A percentile compares a stretch with the other conserved stretches of the same genome.
These are phyloP conservation scores for Rubroboletus pulcherrimus DNA, from an alignment of 768 basidiomycete genomes.

Conservation along the genomic window DNA sequence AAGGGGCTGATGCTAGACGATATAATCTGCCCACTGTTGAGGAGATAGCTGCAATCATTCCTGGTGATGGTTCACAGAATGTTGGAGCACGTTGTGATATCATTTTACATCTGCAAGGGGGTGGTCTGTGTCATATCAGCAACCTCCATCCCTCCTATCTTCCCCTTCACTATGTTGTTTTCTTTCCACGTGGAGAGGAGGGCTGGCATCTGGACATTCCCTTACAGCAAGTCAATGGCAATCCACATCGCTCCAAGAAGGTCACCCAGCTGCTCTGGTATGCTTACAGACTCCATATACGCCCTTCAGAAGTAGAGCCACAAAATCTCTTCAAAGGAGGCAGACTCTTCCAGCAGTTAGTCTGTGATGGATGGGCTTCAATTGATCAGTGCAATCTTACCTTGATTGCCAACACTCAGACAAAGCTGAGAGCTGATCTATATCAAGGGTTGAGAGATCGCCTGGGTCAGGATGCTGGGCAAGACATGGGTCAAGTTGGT, in stretches of 20 bases:
- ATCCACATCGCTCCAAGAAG: slow-evolving; percentile 10
- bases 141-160: slow-evolving; percentile 36
- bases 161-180: slow-evolving; percentile 41
- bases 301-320: slow-evolving; percentile 1
- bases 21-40: slow-evolving; percentile 44
- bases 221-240: background rate
- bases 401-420: slow-evolving; percentile 35
- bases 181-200: slow-evolving; percentile 39
- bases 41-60: slow-evolving; percentile 43
- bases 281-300: slow-evolving; percentile 33
- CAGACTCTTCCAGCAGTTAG: slow-evolving; percentile 41
- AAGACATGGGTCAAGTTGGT: background rate
- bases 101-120: slow-evolving; percentile 25
- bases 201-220: slow-evolving; percentile 36
- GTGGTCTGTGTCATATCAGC: slow-evolving; percentile 29
- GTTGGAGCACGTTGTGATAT: slow-evolving; percentile 30
- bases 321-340: slow-evolving; percentile 33
- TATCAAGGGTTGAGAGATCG: slow-evolving; percentile 36
- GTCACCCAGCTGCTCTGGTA: slow-evolving; percentile 31
- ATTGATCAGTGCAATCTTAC: slow-evolving; percentile 37
- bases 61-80: slow-evolving; percentile 26
- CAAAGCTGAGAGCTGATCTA: slow-evolving; percentile 30
- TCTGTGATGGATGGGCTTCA: slow-evolving; percentile 44
- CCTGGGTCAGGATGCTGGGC: background rate
- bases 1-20: slow-evolving; percentile 26